Percentiles rank a stretch among this genome's conserved stretches.
phyloP scores from a whole-genome alignment of 2,329 filamentous ascomycete species.

The Zasmidium angulare region DNA sequence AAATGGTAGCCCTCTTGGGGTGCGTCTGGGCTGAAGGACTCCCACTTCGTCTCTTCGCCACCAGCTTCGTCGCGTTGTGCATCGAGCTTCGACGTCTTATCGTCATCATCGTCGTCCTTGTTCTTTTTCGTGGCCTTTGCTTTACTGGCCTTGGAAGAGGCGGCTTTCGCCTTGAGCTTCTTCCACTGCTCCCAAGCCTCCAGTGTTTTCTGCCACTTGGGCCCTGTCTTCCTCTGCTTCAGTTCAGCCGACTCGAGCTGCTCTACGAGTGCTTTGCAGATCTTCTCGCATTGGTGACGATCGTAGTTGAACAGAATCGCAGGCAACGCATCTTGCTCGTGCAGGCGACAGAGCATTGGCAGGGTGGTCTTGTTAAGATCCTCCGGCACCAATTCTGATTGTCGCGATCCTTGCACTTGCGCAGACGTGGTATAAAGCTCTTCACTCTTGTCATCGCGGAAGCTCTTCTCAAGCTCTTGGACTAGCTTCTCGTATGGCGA shows the following conservation, averaged over 20 bases:
- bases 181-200: constrained; percentile 60
- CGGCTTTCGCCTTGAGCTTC: constrained; percentile 44
- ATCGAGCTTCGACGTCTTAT: constrained; percentile 57
- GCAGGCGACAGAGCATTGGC: constrained; percentile 60
- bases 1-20: constrained; percentile 66
- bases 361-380: constrained; percentile 50
- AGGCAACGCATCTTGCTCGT: constrained; percentile 65
- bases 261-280: constrained; percentile 52
- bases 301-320: constrained; percentile 79
- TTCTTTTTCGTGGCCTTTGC: constrained; percentile 42
- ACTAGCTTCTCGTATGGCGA: constrained; percentile 57
- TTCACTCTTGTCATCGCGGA: constrained; percentile 26
- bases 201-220: constrained; percentile 62
- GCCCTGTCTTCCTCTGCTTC: constrained; percentile 56
- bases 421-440: constrained; percentile 23
- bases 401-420: constrained; percentile 5
- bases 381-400: constrained; percentile 12
- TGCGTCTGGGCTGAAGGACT: constrained; percentile 66
- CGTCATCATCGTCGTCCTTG: constrained; percentile 39
- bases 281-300: constrained; percentile 61
- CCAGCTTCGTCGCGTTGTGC: constrained; percentile 57
- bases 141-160: constrained; percentile 40
- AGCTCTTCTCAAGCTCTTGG: constrained; percentile 45
- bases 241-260: constrained; percentile 57
- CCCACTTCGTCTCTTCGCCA: constrained; percentile 57